Percentiles rank a stretch among this genome's conserved stretches.
phyloP scores from a whole-genome alignment of 225 moss, liverwort and hornwort genomes.

The Marchantia polymorpha region DNA sequence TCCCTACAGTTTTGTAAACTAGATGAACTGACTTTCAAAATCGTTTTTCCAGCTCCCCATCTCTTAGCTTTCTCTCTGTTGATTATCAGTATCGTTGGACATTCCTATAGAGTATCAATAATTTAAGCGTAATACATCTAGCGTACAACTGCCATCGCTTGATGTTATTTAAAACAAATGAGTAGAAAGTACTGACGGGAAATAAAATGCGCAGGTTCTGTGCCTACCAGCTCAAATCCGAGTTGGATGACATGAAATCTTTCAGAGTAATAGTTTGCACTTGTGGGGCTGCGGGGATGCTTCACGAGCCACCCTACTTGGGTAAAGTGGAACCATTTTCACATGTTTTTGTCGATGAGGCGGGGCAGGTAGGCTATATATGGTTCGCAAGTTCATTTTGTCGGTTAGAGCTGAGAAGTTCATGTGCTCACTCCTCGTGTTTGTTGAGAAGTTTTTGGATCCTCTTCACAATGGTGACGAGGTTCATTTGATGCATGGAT shows the following conservation, averaged over 20 bases:
- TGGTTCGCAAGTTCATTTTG: neutral
- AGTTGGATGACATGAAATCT: constrained; percentile 22
- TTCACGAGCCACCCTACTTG: constrained; percentile 42
- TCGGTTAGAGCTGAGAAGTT: neutral
- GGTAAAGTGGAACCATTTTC: constrained; percentile 28
- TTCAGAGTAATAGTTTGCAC: constrained; percentile 61
- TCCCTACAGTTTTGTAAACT: no score
- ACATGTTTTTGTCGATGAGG: constrained; percentile 64
- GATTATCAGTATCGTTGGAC: no score
- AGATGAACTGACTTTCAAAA: no score
- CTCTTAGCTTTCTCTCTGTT: no score
- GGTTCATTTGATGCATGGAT: neutral
- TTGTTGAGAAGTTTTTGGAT: no score
- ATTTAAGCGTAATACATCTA: no score
- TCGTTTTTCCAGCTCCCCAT: no score
- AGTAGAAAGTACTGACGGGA: neutral
- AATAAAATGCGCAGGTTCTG: constrained; percentile 43
- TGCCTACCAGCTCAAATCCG: constrained; percentile 21
- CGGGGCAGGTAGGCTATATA: constrained; percentile 51
- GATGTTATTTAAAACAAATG: no score
- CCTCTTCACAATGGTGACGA: neutral
- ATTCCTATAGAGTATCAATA: no score
- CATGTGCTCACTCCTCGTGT: neutral
- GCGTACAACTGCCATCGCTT: no score
- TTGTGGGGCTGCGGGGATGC: constrained; percentile 62